Conservation (phyloP, 78 protist species). For the Isochrysis galbana region DNA sequence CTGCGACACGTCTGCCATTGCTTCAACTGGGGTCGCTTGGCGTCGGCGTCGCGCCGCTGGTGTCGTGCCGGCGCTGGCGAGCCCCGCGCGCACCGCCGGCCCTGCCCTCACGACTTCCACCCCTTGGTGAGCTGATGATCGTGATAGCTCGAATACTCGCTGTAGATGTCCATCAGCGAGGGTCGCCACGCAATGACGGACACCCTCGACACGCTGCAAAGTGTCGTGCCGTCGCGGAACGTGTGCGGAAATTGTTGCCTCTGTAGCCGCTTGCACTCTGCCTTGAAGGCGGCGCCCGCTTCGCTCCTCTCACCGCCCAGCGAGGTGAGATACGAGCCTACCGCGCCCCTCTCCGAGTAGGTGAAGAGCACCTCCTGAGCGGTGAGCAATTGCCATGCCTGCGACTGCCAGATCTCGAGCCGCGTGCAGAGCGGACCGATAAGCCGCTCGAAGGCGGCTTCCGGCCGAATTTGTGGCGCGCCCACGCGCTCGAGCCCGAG, state of each 20-base stretch:
- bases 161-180: background rate
- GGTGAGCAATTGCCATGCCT: background rate
- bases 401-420: background rate
- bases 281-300: background rate
- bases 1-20: too few relatives aligned
- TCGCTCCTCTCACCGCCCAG: background rate
- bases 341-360: background rate
- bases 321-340: background rate
- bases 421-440: background rate
- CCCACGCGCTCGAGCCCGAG: background rate
- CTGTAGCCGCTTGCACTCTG: background rate
- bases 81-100: too few relatives aligned
- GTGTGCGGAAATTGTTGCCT: background rate
- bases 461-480: background rate
- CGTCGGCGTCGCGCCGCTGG: too few relatives aligned
- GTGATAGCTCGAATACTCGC: background rate
- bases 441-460: background rate
- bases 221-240: background rate
- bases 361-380: background rate
- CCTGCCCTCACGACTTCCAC: constrained; percentile 1
- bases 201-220: background rate
- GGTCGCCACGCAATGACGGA: background rate
- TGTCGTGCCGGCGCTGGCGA: too few relatives aligned
- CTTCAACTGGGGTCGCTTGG: too few relatives aligned
- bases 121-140: background rate